Percentiles rank a stretch among this genome's conserved stretches.
Conservation (phyloP, 345 rosid species). For the Cardamine occulta region DNA sequence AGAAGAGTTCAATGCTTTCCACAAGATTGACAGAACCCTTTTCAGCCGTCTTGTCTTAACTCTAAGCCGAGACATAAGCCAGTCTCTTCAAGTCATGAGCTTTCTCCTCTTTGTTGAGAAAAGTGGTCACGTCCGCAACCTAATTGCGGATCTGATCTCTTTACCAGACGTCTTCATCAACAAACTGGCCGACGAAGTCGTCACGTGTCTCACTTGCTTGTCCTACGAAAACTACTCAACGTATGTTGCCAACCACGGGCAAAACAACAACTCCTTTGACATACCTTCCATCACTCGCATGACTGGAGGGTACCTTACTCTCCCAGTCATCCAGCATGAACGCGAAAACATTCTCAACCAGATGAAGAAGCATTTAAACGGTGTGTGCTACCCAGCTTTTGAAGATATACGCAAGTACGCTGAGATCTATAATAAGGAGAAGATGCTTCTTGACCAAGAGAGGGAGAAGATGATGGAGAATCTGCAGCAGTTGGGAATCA, state of each 20-base stretch:
- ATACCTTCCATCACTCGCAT: slow-evolving; percentile 44
- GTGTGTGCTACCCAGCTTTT: slow-evolving; percentile 59
- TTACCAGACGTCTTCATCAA: slow-evolving; percentile 46
- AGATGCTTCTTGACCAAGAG: background rate
- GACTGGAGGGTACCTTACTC: slow-evolving; percentile 38
- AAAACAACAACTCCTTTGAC: background rate
- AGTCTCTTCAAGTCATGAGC: slow-evolving; percentile 62
- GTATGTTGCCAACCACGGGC: background rate
- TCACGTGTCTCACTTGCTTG: slow-evolving; percentile 51
- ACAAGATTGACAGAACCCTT: slow-evolving; percentile 57
- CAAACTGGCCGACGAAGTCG: slow-evolving; percentile 57
- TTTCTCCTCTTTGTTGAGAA: slow-evolving; percentile 67
- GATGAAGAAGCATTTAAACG: slow-evolving; percentile 40
- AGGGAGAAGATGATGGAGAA: slow-evolving; percentile 3
- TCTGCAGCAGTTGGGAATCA: background rate
- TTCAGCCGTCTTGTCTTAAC: slow-evolving; percentile 50
- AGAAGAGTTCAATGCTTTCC: slow-evolving; percentile 56
- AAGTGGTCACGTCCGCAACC: slow-evolving; percentile 9
- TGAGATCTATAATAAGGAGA: background rate
- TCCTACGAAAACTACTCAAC: slow-evolving; percentile 28
- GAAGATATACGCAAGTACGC: slow-evolving; percentile 44
- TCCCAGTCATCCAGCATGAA: slow-evolving; percentile 46
- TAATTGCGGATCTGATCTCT: slow-evolving; percentile 40
- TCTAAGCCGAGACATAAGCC: slow-evolving; percentile 51
- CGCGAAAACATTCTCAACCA: slow-evolving; percentile 35